These are phyloP conservation scores for Marasmius oreades DNA, from an alignment of 1,284 basidiomycete species.

Conservation along the genomic window DNA sequence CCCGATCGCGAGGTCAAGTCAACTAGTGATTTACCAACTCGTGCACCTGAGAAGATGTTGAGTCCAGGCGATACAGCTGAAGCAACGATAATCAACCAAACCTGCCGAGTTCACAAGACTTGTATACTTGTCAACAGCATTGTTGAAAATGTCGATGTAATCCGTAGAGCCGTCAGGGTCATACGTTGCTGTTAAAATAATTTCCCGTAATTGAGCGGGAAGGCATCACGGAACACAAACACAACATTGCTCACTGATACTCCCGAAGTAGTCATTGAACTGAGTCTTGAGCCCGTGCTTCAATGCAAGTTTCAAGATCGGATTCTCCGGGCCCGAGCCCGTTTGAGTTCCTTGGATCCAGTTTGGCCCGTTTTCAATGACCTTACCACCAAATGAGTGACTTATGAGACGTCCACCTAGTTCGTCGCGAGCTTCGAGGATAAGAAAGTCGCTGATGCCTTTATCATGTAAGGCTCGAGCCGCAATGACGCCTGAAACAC, in stretches of 20 bases:
- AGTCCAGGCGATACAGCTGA: not conserved
- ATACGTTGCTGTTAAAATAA: constrained; percentile 40
- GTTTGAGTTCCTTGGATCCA: constrained; percentile 69
- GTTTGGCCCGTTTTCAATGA: constrained; percentile 63
- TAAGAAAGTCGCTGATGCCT: constrained; percentile 56
- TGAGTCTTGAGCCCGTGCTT: constrained; percentile 51
- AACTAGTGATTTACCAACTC: constrained; percentile 38
- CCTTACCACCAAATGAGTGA: constrained; percentile 41
- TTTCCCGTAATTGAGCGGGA: not conserved
- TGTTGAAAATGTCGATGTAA: constrained; percentile 40
- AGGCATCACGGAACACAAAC: not conserved
- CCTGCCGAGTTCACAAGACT: constrained; percentile 42
- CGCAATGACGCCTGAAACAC: constrained; percentile 63
- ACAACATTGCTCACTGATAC: constrained; percentile 47
- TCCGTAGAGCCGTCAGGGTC: constrained; percentile 46
- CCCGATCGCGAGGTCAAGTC: constrained; percentile 48
- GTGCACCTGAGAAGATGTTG: constrained; percentile 30
- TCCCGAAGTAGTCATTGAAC: constrained; percentile 44
- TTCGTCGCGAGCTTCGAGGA: constrained; percentile 57
- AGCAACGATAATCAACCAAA: constrained; percentile 16
- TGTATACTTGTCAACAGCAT: constrained; percentile 37
- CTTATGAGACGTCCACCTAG: constrained; percentile 62
- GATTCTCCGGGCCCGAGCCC: constrained; percentile 50
- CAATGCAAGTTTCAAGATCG: constrained; percentile 55
- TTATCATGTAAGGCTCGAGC: constrained; percentile 56